Evolutionary conservation across 805 yeast species (phyloP).

Genomic region (Lipomyces starkeyi): DNA sequence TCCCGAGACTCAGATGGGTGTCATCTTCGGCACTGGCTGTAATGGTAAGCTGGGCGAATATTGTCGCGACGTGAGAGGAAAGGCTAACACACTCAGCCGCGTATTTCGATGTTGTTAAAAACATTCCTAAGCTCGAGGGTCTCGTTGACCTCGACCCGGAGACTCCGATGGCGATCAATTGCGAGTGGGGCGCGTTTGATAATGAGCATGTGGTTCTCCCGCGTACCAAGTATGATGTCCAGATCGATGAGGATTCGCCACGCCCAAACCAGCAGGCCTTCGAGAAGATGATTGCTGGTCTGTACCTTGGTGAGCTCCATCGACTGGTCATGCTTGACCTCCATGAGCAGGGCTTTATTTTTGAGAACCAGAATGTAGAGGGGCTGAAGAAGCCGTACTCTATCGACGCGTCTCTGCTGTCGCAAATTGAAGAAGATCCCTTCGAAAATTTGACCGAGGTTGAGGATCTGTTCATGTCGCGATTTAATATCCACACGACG

Average conservation of each 20-base stretch:
- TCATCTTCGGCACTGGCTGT: conserved; percentile 96
- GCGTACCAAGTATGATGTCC: conserved; percentile 84
- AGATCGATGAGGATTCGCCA: conserved; percentile 84
- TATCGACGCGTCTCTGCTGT: conserved; percentile 89
- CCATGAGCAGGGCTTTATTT: conserved; percentile 65
- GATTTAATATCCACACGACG: conserved; percentile 69
- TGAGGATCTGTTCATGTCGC: conserved; percentile 64
- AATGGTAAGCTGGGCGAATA: conserved; percentile 72
- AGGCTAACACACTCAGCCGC: conserved; percentile 21
- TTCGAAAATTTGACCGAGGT: conserved; percentile 82
- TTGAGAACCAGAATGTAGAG: conserved; percentile 69
- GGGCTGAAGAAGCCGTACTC: conserved; percentile 67
- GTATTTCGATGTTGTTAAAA: conserved; percentile 75
- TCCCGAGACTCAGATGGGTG: conserved; percentile 87
- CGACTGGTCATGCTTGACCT: conserved; percentile 81
- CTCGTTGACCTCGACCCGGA: conserved; percentile 66
- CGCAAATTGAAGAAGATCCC: conserved; percentile 87
- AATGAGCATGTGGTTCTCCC: conserved; percentile 85
- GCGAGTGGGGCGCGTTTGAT: conserved; percentile 98
- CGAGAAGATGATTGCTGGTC: conserved; percentile 97
- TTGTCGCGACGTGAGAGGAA: no score
- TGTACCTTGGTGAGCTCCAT: conserved; percentile 90
- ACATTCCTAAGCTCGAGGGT: conserved; percentile 83
- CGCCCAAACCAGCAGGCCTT: conserved; percentile 95
- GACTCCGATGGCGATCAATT: conserved; percentile 91